Base-by-base conservation (phyloP, 345 rosid species). In the Nasturtium officinale region DNA sequence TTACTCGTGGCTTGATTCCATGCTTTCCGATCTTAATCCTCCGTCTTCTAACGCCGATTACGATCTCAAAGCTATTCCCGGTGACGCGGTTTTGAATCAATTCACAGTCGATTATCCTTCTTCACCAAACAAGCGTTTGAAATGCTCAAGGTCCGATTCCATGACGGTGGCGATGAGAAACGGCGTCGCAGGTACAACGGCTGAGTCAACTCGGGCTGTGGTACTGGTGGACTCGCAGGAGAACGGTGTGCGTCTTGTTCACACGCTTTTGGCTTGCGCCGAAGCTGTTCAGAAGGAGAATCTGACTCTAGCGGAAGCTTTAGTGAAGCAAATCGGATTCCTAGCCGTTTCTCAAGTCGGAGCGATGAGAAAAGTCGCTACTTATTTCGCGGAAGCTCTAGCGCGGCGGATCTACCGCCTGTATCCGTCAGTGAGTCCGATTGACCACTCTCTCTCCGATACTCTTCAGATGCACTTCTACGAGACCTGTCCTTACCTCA, bases 401-500 rank as follows among this genome's bases (percentile, higher is more conserved):
- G 92, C 96, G 50, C 83, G 95, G 18, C 80, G 87, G 68, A 89
- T 90, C 61, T 90, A 89, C 72, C 72, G 81, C 5, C 54, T 86
- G 1, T 77, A 51, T 52, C 95, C 92, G 9, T 83, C 96, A 0
- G 79, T 37, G 17, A 69, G 46, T 45, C 60, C 83, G 0, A 61
- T 85, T 5, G 92, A 89, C 56, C 85, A 76, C 51, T 77, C 88
- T 6, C 74, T 76, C 47, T 69, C 87, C 11, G 86, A 90, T 40
- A 68, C 83, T 35, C 88, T 90, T n/a, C 85, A 90, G 90, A 83
- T 85, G 85, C 90, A 90, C 78, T 90, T 89, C 69, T 90, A 90
- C 60, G 97, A 90, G 74, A 77, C 95, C 2, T 89, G 95, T 57
- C 97, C 97, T 0, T 90, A 90, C n/a, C 87, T 90, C 9, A 89